Evolutionary conservation across 169 alveolate genomes (phyloP).

Genomic region (Cyclospora cayetanensis): DNA sequence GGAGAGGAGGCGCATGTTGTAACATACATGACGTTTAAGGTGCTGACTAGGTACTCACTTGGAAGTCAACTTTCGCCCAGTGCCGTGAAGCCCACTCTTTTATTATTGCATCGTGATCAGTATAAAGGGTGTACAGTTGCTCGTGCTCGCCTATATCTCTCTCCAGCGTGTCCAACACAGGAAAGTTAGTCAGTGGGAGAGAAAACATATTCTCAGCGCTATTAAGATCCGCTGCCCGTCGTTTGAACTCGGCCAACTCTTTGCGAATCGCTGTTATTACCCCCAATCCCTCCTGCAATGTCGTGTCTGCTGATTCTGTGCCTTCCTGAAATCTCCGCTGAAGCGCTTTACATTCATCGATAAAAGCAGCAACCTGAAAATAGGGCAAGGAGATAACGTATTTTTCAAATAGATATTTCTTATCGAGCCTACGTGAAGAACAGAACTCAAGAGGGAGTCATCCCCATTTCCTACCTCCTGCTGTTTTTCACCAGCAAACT

Average conservation of each 20-base stretch:
- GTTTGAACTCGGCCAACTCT: conserved; percentile 79
- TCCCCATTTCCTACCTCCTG: conserved; percentile 43
- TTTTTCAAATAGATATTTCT: not conserved
- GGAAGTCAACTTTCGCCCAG: conserved; percentile 91
- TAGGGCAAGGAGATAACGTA: not conserved
- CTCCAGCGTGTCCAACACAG: conserved; percentile 87
- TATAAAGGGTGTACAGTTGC: conserved; percentile 84
- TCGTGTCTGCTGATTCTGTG: conserved; percentile 87
- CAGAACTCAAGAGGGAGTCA: not conserved
- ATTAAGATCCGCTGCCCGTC: conserved; percentile 83
- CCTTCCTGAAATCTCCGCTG: conserved; percentile 80
- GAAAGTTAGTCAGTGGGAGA: conserved; percentile 89
- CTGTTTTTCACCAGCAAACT: conserved; percentile 57
- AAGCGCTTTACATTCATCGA: conserved; percentile 62
- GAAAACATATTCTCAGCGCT: conserved; percentile 91
- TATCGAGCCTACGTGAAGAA: not conserved
- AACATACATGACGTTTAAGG: too few species aligned
- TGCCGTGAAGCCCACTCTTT: conserved; percentile 87
- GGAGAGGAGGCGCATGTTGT: too few species aligned
- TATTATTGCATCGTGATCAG: conserved; percentile 82
- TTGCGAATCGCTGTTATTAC: conserved; percentile 78
- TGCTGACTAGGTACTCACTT: conserved; percentile 67
- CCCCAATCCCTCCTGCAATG: conserved; percentile 90
- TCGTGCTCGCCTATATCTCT: conserved; percentile 82
- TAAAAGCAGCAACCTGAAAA: conserved; percentile 61